Conservation (phyloP, 2,329 filamentous ascomycete species). For the Ophioceras dolichostomum region DNA sequence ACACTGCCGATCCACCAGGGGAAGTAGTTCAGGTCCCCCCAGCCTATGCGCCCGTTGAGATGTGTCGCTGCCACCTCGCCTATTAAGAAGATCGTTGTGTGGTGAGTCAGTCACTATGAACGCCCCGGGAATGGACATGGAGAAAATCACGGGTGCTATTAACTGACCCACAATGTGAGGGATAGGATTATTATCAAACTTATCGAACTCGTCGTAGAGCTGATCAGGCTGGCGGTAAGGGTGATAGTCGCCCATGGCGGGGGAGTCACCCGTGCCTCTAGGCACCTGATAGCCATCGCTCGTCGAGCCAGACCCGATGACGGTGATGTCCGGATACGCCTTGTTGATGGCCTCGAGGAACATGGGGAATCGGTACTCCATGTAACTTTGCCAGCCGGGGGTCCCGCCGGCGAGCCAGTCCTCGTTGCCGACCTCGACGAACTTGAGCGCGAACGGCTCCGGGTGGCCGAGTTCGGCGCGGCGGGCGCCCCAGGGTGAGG, state of each 20-base stretch:
- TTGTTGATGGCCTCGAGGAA: slow-evolving; percentile 44
- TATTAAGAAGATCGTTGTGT: not conserved
- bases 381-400: slow-evolving; percentile 31
- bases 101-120: slow-evolving; percentile 4
- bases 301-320: slow-evolving; percentile 20
- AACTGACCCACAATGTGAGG: slow-evolving; percentile 1
- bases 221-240: slow-evolving; percentile 35
- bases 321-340: slow-evolving; percentile 13
- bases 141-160: no score
- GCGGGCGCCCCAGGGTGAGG: slow-evolving; percentile 42
- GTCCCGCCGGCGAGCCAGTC: slow-evolving; percentile 44
- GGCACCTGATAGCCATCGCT: slow-evolving; percentile 11
- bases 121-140: not conserved
- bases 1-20: slow-evolving; percentile 5
- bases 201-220: slow-evolving; percentile 34
- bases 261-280: not conserved
- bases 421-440: slow-evolving; percentile 58
- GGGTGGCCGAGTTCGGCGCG: slow-evolving; percentile 49
- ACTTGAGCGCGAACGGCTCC: slow-evolving; percentile 46
- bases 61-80: slow-evolving; percentile 41
- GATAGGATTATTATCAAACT: slow-evolving; percentile 33
- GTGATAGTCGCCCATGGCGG: slow-evolving; percentile 13
- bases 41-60: slow-evolving; percentile 37
- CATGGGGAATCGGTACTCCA: slow-evolving; percentile 42
- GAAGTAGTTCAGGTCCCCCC: slow-evolving; percentile 12